These are phyloP conservation scores for Lolium multiflorum DNA, from an alignment of 176 grass and related monocot genomes.

Conservation along the genomic window DNA sequence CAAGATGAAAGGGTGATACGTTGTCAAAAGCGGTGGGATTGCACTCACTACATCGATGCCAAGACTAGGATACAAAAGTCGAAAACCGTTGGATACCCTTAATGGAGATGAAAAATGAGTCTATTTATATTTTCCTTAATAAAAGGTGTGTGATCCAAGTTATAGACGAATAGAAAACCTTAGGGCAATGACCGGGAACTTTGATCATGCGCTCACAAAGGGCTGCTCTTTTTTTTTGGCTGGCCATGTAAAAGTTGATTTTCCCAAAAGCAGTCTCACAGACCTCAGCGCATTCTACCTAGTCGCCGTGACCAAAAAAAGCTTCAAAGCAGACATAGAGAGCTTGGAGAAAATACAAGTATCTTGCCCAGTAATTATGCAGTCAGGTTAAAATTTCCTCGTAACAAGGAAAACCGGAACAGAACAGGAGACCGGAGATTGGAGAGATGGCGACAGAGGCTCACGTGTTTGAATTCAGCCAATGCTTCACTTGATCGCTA, in stretches of 20 bases:
- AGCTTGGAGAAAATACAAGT: not conserved
- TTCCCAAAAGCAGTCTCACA: no score
- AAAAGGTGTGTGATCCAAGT: not conserved
- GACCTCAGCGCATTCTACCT: no score
- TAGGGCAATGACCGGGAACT: not conserved
- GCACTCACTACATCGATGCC: no score
- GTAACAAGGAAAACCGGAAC: not conserved
- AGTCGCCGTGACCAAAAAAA: not conserved
- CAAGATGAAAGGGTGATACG: no score
- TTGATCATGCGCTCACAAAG: not conserved
- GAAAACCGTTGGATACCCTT: not conserved
- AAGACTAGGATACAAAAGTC: no score
- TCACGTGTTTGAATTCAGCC: constrained; percentile 33
- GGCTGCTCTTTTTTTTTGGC: not conserved
- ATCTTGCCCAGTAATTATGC: not conserved
- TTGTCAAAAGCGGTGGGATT: no score
- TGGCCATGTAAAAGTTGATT: not conserved
- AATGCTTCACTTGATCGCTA: not conserved
- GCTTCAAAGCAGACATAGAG: not conserved
- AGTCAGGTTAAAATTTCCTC: no score
- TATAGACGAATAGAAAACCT: not conserved
- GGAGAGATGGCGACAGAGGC: not conserved
- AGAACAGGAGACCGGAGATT: no score
- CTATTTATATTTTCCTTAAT: no score
- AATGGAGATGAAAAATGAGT: not conserved